These are phyloP conservation scores for Dalbergia oliveri DNA, from an alignment of 306 rosid species.

Conservation along the genomic window DNA sequence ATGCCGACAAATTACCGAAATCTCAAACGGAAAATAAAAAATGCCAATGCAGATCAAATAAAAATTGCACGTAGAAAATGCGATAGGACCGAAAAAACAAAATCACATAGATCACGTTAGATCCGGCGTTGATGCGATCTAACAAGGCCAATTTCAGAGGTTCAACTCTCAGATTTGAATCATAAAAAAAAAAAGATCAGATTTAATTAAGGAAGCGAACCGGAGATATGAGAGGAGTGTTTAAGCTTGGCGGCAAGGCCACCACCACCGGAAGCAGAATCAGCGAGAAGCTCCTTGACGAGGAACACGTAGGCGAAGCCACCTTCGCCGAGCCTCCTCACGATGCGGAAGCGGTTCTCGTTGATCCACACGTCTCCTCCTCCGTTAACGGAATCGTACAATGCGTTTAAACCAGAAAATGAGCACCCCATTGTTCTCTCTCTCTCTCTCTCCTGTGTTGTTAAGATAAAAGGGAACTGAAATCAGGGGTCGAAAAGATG, in stretches of 20 bases:
- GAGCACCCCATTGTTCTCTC: slow-evolving; percentile 80
- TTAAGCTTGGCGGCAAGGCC: slow-evolving; percentile 79
- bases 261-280: slow-evolving; percentile 58
- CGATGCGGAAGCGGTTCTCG: slow-evolving; percentile 85
- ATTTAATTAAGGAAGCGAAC: slow-evolving; percentile 54
- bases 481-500: slow-evolving; percentile 52
- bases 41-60: slow-evolving; percentile 12
- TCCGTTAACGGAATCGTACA: slow-evolving; percentile 92
- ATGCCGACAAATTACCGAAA: not conserved
- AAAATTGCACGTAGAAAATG: not conserved
- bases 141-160: not conserved
- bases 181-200: not conserved
- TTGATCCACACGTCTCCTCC: slow-evolving; percentile 99
- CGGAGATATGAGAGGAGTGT: slow-evolving; percentile 79
- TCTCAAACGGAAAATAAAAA: not conserved
- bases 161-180: not conserved
- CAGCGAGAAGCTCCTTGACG: slow-evolving; percentile 77
- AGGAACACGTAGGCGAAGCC: slow-evolving; percentile 91
- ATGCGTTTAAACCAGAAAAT: slow-evolving; percentile 90
- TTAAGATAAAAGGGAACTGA: slow-evolving; percentile 16
- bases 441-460: not conserved
- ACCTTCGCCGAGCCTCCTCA: slow-evolving; percentile 98
- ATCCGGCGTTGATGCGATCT: slow-evolving; percentile 38
- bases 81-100: not conserved
- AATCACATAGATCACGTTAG: slow-evolving; percentile 32